Conservation (phyloP, 2,329 filamentous ascomycete species). For the Aspergillus sp. region DNA sequence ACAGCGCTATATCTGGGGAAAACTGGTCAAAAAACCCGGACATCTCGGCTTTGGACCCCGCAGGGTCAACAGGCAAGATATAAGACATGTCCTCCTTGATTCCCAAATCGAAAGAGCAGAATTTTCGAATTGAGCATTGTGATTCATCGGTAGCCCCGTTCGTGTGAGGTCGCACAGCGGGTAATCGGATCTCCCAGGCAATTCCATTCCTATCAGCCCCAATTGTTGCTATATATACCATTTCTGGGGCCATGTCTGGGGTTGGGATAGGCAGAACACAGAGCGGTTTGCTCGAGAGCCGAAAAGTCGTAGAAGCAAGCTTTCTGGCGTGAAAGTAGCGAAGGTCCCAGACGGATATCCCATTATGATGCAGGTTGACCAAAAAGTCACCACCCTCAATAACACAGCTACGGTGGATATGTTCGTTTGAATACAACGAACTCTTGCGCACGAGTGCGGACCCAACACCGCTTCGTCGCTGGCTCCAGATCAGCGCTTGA, state of each 20-base stretch:
- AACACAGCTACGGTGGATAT: conserved; percentile 78
- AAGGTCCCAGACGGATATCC: conserved; percentile 77
- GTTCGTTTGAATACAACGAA: conserved; percentile 62
- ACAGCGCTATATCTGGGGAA: conserved; percentile 79
- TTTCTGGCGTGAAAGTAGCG: conserved; percentile 57
- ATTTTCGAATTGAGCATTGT: conserved; percentile 57
- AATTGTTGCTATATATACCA: conserved; percentile 73
- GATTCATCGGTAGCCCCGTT: conserved; percentile 26
- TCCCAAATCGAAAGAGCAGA: conserved; percentile 68
- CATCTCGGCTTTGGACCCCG: conserved; percentile 66
- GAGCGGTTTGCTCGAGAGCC: conserved; percentile 66
- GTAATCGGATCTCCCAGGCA: conserved; percentile 74
- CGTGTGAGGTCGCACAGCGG: conserved; percentile 35
- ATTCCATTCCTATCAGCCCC: conserved; percentile 74
- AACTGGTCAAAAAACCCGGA: conserved; percentile 84
- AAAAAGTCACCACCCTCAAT: conserved; percentile 75
- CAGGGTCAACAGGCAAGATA: conserved; percentile 80
- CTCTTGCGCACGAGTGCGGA: conserved; percentile 65
- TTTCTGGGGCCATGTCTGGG: conserved; percentile 56
- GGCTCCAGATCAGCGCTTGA: conserved; percentile 80
- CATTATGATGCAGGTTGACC: conserved; percentile 71
- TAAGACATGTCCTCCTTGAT: conserved; percentile 52
- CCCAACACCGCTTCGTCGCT: conserved; percentile 52
- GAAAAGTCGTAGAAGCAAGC: conserved; percentile 59
- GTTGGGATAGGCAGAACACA: conserved; percentile 71